Percentiles rank a stretch among this genome's conserved stretches.
Evolutionary conservation across 1,139 yeast genomes (phyloP).

Genomic region (Debaryomycetaceae sp.): DNA sequence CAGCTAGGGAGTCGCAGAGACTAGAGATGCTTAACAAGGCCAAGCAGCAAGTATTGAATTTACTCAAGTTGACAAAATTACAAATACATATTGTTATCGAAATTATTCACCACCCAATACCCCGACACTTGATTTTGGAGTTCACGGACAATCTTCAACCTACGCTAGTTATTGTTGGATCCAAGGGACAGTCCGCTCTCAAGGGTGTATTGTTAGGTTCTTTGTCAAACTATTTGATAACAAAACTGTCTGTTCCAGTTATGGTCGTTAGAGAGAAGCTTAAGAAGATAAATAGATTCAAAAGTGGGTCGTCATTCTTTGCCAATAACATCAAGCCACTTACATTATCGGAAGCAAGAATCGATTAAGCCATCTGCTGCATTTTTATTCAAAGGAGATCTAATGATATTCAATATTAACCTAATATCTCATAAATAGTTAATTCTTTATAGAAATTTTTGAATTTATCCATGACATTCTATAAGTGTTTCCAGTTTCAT

Average conservation of each 20-base stretch:
- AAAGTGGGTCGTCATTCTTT: constrained; percentile 44
- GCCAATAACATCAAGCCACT: constrained; percentile 48
- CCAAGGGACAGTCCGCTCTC: constrained; percentile 71
- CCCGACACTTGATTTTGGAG: constrained; percentile 80
- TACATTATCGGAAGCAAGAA: constrained; percentile 48
- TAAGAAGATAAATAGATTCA: constrained; percentile 66
- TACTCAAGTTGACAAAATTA: constrained; percentile 66
- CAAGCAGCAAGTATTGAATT: constrained; percentile 54
- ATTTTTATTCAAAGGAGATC: neutral
- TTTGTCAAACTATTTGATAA: constrained; percentile 70
- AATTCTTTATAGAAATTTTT: neutral
- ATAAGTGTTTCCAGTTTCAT: neutral
- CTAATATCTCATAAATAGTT: neutral
- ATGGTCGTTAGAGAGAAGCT: constrained; percentile 86
- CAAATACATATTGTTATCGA: constrained; percentile 76
- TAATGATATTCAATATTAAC: no score
- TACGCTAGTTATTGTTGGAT: constrained; percentile 77
- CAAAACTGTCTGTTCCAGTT: constrained; percentile 79
- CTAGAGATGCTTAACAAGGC: constrained; percentile 59
- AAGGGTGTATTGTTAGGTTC: constrained; percentile 77
- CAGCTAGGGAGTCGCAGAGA: constrained; percentile 48
- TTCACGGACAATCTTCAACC: constrained; percentile 82
- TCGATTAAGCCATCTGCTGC: constrained; percentile 26
- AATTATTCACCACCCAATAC: constrained; percentile 80
- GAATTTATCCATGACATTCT: neutral